phyloP scores from a whole-genome alignment of 2,329 filamentous ascomycete species.

The Sporothrix mexicana region DNA sequence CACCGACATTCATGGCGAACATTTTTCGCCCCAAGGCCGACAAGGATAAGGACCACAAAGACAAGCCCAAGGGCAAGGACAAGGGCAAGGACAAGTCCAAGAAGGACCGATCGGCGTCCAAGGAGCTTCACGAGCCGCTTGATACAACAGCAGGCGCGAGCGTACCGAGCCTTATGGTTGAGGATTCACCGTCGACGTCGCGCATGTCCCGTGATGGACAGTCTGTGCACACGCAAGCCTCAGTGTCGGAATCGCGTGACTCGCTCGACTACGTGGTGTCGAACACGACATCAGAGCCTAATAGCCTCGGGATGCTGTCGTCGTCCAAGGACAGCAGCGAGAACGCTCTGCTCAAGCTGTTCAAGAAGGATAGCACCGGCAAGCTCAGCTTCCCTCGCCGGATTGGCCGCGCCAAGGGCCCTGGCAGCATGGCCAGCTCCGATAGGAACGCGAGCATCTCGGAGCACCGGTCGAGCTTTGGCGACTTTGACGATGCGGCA shows the following conservation, averaged over 20 bases:
- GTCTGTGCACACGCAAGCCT: constrained; percentile 64
- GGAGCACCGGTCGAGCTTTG: constrained; percentile 62
- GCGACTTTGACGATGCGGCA: constrained; percentile 58
- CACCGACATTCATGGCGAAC: constrained; percentile 82
- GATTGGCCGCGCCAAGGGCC: constrained; percentile 54
- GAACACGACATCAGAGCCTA: constrained; percentile 62
- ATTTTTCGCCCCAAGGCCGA: constrained; percentile 60
- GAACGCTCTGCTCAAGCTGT: constrained; percentile 67
- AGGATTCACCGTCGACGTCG: constrained; percentile 55
- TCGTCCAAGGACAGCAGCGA: constrained; percentile 50
- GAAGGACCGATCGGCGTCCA: constrained; percentile 48
- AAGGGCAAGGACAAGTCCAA: constrained; percentile 50
- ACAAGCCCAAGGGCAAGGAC: constrained; percentile 45
- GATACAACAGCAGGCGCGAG: constrained; percentile 45
- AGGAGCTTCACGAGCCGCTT: constrained; percentile 17
- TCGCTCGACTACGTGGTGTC: constrained; percentile 63
- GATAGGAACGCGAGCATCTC: constrained; percentile 59
- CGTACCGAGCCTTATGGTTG: constrained; percentile 50
- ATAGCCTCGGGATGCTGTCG: constrained; percentile 50
- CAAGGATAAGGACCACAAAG: constrained; percentile 50
- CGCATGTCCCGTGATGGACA: constrained; percentile 62
- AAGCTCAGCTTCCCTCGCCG: constrained; percentile 68
- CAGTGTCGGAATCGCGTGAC: constrained; percentile 65
- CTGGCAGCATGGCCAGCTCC: constrained; percentile 62
- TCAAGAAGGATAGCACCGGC: constrained; percentile 69